Evolutionary conservation across 352 stramenopile genomes (phyloP).

Genomic region (Globisporangium solare): DNA sequence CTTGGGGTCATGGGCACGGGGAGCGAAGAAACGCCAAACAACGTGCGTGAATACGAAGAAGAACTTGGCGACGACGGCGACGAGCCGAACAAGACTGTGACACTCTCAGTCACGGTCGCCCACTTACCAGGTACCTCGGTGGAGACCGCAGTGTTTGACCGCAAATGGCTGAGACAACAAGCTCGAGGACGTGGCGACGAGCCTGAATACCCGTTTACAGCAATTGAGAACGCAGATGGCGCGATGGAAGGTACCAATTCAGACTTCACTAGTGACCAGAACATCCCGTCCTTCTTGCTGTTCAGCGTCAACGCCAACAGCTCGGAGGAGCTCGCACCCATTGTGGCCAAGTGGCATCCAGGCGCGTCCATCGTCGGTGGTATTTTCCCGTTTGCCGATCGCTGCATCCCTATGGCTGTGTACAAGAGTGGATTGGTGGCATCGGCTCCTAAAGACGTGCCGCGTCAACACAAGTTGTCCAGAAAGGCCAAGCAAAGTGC

Average conservation of each 20-base stretch:
- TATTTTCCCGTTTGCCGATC: slow-evolving; percentile 34
- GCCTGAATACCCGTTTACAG: slow-evolving; percentile 29
- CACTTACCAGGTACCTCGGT: slow-evolving; percentile 43
- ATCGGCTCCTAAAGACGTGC: background rate
- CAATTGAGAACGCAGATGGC: background rate
- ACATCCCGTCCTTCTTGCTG: slow-evolving; percentile 39
- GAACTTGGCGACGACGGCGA: slow-evolving; percentile 7
- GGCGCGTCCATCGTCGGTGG: slow-evolving; percentile 30
- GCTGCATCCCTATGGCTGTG: slow-evolving; percentile 28
- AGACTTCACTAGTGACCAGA: background rate
- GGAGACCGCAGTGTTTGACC: slow-evolving; percentile 41
- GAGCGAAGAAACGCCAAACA: slow-evolving; percentile 1
- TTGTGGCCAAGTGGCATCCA: slow-evolving; percentile 35
- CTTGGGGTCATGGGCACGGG: slow-evolving; percentile 21
- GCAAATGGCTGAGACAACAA: slow-evolving; percentile 41
- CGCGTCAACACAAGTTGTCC: slow-evolving; percentile 3
- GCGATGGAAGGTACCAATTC: background rate
- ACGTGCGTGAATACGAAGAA: slow-evolving; percentile 9
- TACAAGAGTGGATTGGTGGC: background rate
- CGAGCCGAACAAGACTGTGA: slow-evolving; percentile 11
- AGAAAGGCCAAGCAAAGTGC: slow-evolving; percentile 8
- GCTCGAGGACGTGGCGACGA: slow-evolving; percentile 26
- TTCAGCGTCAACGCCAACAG: slow-evolving; percentile 53
- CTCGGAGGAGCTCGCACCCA: slow-evolving; percentile 29
- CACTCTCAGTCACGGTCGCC: slow-evolving; percentile 33